Percentiles rank a stretch among this genome's conserved stretches.
These are phyloP conservation scores for Scutellaria galericulata DNA, from an alignment of 257 asterid genomes.

Conservation along the genomic window DNA sequence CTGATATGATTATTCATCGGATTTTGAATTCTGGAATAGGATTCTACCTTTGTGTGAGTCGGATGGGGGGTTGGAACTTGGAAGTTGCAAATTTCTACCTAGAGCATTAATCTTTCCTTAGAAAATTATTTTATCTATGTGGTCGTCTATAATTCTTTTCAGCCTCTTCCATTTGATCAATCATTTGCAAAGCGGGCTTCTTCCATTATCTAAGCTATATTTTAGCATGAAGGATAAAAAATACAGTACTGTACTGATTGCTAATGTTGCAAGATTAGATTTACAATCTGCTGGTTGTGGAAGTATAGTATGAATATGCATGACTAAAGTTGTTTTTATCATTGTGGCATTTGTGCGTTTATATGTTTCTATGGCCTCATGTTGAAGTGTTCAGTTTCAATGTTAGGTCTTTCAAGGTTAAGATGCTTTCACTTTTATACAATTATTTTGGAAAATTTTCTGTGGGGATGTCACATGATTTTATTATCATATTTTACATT, in stretches of 20 bases:
- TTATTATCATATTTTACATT: not conserved
- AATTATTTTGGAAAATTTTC: not conserved
- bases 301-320: not conserved
- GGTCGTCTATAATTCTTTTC: not conserved
- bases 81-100: not conserved
- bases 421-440: not conserved
- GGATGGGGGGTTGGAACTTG: not conserved
- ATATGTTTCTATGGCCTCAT: not conserved
- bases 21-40: not conserved
- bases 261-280: constrained; percentile 4
- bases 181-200: not conserved
- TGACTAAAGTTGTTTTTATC: not conserved
- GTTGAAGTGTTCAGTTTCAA: not conserved
- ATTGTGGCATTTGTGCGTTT: not conserved
- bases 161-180: too few species aligned
- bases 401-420: not conserved
- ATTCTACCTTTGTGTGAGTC: not conserved
- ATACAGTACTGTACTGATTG: not conserved
- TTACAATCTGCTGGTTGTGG: not conserved
- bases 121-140: not conserved
- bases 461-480: not conserved
- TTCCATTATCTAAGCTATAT: not conserved
- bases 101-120: not conserved
- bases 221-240: not conserved
- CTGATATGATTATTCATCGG: not conserved